phyloP scores from a whole-genome alignment of 306 rosid species.

The Cucumis melo region DNA sequence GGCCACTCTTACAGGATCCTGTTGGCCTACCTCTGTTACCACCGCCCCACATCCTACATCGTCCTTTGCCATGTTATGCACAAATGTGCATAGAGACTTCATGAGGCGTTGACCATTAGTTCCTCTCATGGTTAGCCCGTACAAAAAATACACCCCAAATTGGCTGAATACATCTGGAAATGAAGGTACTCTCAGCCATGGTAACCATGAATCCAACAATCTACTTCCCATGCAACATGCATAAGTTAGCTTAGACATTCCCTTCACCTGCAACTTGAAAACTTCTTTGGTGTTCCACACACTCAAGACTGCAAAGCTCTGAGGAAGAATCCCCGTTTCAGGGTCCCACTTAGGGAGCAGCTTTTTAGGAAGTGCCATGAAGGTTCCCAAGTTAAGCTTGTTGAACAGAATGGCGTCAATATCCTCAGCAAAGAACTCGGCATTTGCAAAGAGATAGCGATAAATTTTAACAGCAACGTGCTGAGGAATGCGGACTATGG shows the following conservation, averaged over 20 bases:
- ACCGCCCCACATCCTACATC: slow-evolving; percentile 67
- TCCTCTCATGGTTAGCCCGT: slow-evolving; percentile 72
- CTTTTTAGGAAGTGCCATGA: slow-evolving; percentile 66
- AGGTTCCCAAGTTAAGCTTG: slow-evolving; percentile 65
- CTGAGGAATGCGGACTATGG: slow-evolving; percentile 30
- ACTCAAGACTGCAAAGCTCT: slow-evolving; percentile 55
- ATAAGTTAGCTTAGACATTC: slow-evolving; percentile 42
- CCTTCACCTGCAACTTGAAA: slow-evolving; percentile 66
- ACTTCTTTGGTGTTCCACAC: slow-evolving; percentile 94
- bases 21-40: slow-evolving; percentile 64
- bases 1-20: slow-evolving; percentile 61
- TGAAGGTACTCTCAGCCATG: slow-evolving; percentile 84
- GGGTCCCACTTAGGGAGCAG: slow-evolving; percentile 34
- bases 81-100: slow-evolving; percentile 46
- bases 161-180: slow-evolving; percentile 66
- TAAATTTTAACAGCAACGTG: slow-evolving; percentile 30
- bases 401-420: slow-evolving; percentile 44
- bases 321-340: slow-evolving; percentile 28
- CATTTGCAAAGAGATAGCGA: slow-evolving; percentile 28
- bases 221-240: slow-evolving; percentile 62
- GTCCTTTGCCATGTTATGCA: slow-evolving; percentile 65
- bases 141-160: slow-evolving; percentile 70
- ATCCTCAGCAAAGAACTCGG: slow-evolving; percentile 72
- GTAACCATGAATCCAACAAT: slow-evolving; percentile 61
- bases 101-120: slow-evolving; percentile 35